A percentile compares a stretch with the other conserved stretches of the same genome.
phyloP scores from a whole-genome alignment of 495 filamentous ascomycete species.

The Lichina pygmaea region DNA sequence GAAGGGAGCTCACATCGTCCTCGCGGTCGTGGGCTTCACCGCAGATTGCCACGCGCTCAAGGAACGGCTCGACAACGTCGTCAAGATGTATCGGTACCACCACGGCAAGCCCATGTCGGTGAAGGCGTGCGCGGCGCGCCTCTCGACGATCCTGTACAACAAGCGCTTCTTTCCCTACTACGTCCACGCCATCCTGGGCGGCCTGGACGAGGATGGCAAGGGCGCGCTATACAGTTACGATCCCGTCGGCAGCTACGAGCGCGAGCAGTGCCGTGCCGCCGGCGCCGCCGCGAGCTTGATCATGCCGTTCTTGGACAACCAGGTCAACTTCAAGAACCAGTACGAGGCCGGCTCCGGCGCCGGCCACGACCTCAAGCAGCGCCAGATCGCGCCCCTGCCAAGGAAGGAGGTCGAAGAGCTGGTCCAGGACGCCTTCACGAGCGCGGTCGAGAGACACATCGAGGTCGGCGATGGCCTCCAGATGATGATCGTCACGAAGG shows the following conservation, averaged over 20 bases:
- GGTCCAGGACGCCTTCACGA: constrained; percentile 92
- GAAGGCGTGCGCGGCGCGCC: constrained; percentile 70
- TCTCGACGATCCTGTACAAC: constrained; percentile 81
- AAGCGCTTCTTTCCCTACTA: constrained; percentile 99
- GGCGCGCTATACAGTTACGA: constrained; percentile 94
- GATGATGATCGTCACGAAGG: constrained; percentile 71
- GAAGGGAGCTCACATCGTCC: constrained; percentile 55
- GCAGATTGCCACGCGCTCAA: constrained; percentile 78
- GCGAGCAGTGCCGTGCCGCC: constrained; percentile 83
- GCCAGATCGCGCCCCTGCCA: constrained; percentile 36
- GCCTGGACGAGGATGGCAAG: constrained; percentile 81
- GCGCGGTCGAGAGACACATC: constrained; percentile 93
- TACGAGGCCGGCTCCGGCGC: constrained; percentile 70
- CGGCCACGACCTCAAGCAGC: constrained; percentile 50
- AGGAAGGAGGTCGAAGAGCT: constrained; percentile 51
- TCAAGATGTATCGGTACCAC: constrained; percentile 93
- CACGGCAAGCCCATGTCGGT: constrained; percentile 85
- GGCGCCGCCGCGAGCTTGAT: constrained; percentile 91
- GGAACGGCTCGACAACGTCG: constrained; percentile 66
- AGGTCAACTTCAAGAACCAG: constrained; percentile 99
- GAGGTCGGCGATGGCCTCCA: constrained; percentile 93
- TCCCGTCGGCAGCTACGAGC: constrained; percentile 85
- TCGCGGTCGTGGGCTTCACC: constrained; percentile 86
- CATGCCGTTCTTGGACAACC: constrained; percentile 97
- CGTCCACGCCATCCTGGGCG: constrained; percentile 73